These are phyloP conservation scores for Maudiozyma bulderi DNA, from an alignment of 805 yeast species.

Conservation along the genomic window DNA sequence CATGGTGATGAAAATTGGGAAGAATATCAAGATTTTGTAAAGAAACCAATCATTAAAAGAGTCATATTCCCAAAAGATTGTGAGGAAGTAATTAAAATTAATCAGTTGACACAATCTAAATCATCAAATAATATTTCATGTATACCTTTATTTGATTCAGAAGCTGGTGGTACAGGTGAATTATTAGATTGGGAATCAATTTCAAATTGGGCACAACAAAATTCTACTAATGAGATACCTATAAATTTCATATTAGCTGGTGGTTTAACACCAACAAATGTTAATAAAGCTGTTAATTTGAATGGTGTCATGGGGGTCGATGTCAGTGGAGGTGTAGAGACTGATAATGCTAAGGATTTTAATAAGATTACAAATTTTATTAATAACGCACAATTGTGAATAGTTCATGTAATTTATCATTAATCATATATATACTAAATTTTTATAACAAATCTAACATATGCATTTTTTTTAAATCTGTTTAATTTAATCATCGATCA, in stretches of 20 bases:
- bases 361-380: conserved; percentile 54
- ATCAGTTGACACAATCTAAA: conserved; percentile 6
- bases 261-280: conserved; percentile 73
- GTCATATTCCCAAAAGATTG: conserved; percentile 51
- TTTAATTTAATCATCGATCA: too few species aligned
- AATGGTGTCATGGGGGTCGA: conserved; percentile 78
- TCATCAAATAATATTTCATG: not conserved
- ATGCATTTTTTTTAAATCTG: not conserved
- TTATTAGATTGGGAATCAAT: conserved; percentile 62
- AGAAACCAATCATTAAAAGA: conserved; percentile 62
- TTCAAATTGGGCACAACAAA: conserved; percentile 27
- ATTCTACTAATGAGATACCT: conserved; percentile 16
- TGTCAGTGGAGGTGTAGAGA: conserved; percentile 93
- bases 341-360: conserved; percentile 61
- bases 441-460: not conserved
- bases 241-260: conserved; percentile 68
- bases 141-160: conserved; percentile 68
- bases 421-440: not conserved
- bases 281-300: conserved; percentile 39
- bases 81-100: conserved; percentile 27
- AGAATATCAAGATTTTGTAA: conserved; percentile 30
- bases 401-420: not conserved
- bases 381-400: conserved; percentile 34
- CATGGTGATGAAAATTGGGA: conserved; percentile 58
- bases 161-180: conserved; percentile 86